phyloP scores from a whole-genome alignment of 371 early-diverging fungal genomes.

The Mucor racemosus region DNA sequence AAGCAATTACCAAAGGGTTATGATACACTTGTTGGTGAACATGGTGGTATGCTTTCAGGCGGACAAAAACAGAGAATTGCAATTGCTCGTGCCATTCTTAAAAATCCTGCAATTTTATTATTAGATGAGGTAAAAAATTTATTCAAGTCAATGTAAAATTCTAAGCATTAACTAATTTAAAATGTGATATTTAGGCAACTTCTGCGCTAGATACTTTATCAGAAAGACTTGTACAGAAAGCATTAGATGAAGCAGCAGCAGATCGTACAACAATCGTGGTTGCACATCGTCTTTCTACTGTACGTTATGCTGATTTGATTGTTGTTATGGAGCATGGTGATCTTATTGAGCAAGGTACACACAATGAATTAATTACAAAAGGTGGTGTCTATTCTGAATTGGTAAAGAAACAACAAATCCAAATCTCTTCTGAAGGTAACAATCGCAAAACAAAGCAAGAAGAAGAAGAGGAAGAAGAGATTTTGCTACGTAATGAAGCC shows the following conservation, averaged over 20 bases:
- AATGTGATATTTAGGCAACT: conserved; percentile 57
- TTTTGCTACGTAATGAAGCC: conserved; percentile 6
- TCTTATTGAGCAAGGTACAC: conserved; percentile 75
- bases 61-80: conserved; percentile 69
- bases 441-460: neutral
- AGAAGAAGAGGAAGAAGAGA: conserved; percentile 2
- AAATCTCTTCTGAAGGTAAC: neutral
- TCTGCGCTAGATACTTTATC: conserved; percentile 79
- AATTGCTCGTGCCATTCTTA: conserved; percentile 51
- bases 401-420: conserved; percentile 60
- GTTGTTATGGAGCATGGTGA: conserved; percentile 77
- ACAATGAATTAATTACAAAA: conserved; percentile 61
- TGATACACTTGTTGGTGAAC: conserved; percentile 73
- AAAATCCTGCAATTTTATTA: conserved; percentile 48
- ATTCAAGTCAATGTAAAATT: neutral
- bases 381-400: conserved; percentile 60
- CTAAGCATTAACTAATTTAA: neutral
- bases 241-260: conserved; percentile 74
- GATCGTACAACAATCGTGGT: conserved; percentile 91
- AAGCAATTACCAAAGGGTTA: conserved; percentile 73
- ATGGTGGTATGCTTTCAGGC: conserved; percentile 75
- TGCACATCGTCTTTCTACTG: conserved; percentile 88
- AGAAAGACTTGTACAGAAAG: conserved; percentile 81
- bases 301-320: conserved; percentile 83
- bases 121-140: conserved; percentile 45